Evolutionary conservation across 176 grass and related monocot species (phyloP).

Genomic region (Pharus latifolius): DNA sequence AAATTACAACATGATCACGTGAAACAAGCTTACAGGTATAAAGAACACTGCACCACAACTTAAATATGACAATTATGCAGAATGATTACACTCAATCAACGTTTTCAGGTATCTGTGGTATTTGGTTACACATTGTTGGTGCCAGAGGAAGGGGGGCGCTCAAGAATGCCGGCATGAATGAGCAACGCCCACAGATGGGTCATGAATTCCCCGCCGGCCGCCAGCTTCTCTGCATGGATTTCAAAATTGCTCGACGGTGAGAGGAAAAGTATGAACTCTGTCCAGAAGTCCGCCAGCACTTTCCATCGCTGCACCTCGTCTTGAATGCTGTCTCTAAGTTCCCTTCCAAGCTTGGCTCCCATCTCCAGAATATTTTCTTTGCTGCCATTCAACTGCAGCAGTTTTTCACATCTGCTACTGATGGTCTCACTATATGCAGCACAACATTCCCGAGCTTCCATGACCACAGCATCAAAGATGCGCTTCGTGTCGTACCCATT

Average conservation of each 20-base stretch:
- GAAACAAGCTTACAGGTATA: too few relatives aligned
- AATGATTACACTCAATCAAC: not conserved
- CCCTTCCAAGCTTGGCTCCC: not conserved
- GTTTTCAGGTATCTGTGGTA: not conserved
- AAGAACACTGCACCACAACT: too few relatives aligned
- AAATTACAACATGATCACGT: too few relatives aligned
- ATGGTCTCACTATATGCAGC: not conserved
- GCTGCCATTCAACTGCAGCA: not conserved
- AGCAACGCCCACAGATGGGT: slow-evolving; percentile 9
- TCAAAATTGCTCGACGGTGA: not conserved
- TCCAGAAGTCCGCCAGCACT: not conserved
- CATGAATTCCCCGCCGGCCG: slow-evolving; percentile 12
- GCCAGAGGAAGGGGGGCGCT: not conserved
- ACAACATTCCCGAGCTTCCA: not conserved
- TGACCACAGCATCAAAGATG: not conserved
- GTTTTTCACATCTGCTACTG: not conserved
- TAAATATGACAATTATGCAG: not conserved
- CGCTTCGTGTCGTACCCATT: not conserved
- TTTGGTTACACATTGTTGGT: not conserved
- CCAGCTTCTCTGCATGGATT: not conserved
- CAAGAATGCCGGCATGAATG: slow-evolving; percentile 14
- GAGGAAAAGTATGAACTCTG: slow-evolving; percentile 5
- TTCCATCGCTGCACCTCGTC: slow-evolving; percentile 1
- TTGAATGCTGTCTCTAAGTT: not conserved
- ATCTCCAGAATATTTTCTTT: not conserved